Evolutionary conservation across 306 rosid species (phyloP), one percentile per base, ranked within the genome.

Genomic region (Astragalus glycyphyllos): DNA sequence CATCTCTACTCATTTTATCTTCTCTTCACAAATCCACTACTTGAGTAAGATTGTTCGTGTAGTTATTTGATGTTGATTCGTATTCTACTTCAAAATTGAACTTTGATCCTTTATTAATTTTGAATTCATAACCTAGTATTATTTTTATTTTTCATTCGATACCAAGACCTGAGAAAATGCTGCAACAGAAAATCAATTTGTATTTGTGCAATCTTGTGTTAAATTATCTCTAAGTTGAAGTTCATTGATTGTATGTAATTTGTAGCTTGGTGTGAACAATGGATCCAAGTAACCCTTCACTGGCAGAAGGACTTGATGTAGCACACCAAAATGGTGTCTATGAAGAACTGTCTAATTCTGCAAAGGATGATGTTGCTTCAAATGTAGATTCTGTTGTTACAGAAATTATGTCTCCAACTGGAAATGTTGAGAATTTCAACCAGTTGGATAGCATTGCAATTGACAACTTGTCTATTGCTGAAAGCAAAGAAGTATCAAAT

Each of bases 281-380:
- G 97, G 97, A 89, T 85, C 78, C 84, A 1, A 84, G 50, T 66
- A 73, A 68, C 71, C 74, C 68, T 65, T 80, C 79, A 14, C 72
- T 78, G 49, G 77, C 48, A 38, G 84, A 84, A 72, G 86, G 84
- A 79, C 82, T 85, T 44, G 80, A 79, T 79, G 76, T 46, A 59
- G 80, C 78, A 54, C 79, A 79, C 70, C 92, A 82, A 72, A 95
- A 91, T 81, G 96, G 89, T 73, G 83, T 58, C 63, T 79, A 59
- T 10, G 86, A 58, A 45, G 78, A 81, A 62, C 71, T 46, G 29
- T 68, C 75, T 41, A 31, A 65, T 66, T 40, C 60, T 54, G 75
- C 65, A 59, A 80, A 70, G 50, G 83, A 75, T 80, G 72, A 70
- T 51, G 76, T 76, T 74, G 72, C 58, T 65, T 42, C 77, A 5